These are phyloP conservation scores for Baorangia bicolor DNA, from an alignment of 768 basidiomycete genomes.

Conservation along the genomic window DNA sequence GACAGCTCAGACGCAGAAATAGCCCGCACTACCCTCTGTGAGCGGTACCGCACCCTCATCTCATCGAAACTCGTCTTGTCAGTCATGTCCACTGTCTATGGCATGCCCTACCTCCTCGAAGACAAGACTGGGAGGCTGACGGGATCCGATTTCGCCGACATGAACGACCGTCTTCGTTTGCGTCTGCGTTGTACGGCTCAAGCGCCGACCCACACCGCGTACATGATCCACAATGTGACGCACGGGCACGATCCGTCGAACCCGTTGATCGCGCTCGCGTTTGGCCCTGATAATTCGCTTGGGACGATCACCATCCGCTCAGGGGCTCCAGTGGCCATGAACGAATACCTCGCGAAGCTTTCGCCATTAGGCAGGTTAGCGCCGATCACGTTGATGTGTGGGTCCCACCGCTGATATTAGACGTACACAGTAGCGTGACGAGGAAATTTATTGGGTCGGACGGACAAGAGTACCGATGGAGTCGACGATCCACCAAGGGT, in stretches of 20 bases:
- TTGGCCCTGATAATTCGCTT: conserved; percentile 47
- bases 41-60: background rate
- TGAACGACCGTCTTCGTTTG: conserved; percentile 59
- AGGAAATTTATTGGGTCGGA: conserved; percentile 61
- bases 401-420: conserved; percentile 1
- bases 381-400: conserved; percentile 1
- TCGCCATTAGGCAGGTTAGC: conserved; percentile 43
- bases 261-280: conserved; percentile 51
- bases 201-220: conserved; percentile 43
- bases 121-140: conserved; percentile 55
- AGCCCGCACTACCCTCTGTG: conserved; percentile 6
- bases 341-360: conserved; percentile 47
- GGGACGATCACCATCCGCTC: conserved; percentile 50
- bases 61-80: background rate
- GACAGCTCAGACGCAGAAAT: conserved; percentile 22
- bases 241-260: conserved; percentile 26
- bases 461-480: conserved; percentile 62
- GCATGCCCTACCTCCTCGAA: conserved; percentile 62
- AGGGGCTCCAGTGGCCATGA: conserved; percentile 44
- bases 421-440: conserved; percentile 37
- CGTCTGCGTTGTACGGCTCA: conserved; percentile 47
- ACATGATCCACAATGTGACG: conserved; percentile 50
- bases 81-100: conserved; percentile 42
- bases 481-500: conserved; percentile 42
- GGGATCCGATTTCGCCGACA: conserved; percentile 60